Percentiles rank a stretch among this genome's conserved stretches.
These are phyloP conservation scores for Neodidymelliopsis sp. DNA, from an alignment of 2,329 filamentous ascomycete species.

Conservation along the genomic window DNA sequence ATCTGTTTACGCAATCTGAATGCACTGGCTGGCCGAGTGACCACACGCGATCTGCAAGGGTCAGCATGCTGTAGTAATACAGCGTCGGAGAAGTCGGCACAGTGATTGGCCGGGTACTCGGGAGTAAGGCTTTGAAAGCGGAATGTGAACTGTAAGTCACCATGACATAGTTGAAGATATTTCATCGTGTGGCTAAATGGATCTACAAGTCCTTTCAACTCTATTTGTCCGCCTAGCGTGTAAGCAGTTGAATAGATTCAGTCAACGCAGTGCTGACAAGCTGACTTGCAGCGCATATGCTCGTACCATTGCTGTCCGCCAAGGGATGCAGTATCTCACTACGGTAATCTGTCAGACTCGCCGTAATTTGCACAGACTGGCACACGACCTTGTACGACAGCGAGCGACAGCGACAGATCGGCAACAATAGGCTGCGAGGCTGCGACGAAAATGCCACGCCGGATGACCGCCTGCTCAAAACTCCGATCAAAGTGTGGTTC, in stretches of 20 bases:
- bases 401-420: constrained; percentile 1
- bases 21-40: constrained; percentile 8
- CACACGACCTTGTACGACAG: constrained; percentile 5
- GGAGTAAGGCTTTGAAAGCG: not conserved
- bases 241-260: too few relatives aligned
- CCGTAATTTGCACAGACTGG: constrained; percentile 4
- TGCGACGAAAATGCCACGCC: constrained; percentile 11
- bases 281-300: too few relatives aligned
- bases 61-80: constrained; percentile 10
- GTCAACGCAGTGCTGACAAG: too few relatives aligned
- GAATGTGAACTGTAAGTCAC: constrained; percentile 7
- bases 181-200: not conserved
- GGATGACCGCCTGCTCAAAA: constrained; percentile 14
- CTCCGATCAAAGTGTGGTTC: constrained; percentile 6
- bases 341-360: not conserved
- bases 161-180: constrained; percentile 7
- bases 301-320: too few relatives aligned
- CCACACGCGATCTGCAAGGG: constrained; percentile 15
- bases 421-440: not conserved
- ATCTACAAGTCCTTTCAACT: not conserved
- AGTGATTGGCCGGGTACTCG: constrained; percentile 11
- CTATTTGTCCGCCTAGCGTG: too few relatives aligned
- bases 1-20: constrained; percentile 5
- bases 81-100: constrained; percentile 6
- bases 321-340: constrained; percentile 2